Evolutionary conservation across 306 rosid genomes (phyloP).

Genomic region (Lupinus albus): DNA sequence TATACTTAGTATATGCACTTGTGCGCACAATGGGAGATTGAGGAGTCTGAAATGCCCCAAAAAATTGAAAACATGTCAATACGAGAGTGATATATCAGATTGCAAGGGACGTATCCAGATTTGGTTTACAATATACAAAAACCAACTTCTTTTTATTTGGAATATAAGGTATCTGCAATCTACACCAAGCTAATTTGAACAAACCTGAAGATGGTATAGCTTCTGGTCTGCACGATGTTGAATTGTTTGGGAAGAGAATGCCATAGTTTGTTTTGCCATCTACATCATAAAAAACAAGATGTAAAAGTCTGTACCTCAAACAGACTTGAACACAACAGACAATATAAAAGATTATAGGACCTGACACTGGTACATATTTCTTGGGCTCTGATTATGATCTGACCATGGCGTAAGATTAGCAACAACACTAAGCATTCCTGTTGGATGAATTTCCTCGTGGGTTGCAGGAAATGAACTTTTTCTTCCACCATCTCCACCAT

Average conservation of each 20-base stretch:
- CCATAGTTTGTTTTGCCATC: constrained; percentile 99
- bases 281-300: constrained; percentile 40
- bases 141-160: constrained; percentile 5
- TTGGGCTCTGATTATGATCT: constrained; percentile 98
- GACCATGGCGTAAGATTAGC: constrained; percentile 98
- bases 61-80: constrained; percentile 17
- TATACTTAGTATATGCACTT: constrained; percentile 63
- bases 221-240: constrained; percentile 89
- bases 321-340: constrained; percentile 21
- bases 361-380: constrained; percentile 99
- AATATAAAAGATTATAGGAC: constrained; percentile 42
- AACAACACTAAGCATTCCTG: constrained; percentile 93
- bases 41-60: constrained; percentile 75
- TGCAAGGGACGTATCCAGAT: constrained; percentile 4
- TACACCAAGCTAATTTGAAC: constrained; percentile 38
- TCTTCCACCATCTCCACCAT: constrained; percentile 94
- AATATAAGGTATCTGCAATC: constrained; percentile 7
- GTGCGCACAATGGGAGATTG: constrained; percentile 92
- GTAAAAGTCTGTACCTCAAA: constrained; percentile 21
- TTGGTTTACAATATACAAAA: constrained; percentile 26
- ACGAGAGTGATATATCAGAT: constrained; percentile 14
- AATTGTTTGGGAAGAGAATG: constrained; percentile 80
- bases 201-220: constrained; percentile 92
- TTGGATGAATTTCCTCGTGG: constrained; percentile 97
- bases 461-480: constrained; percentile 78